phyloP scores from a whole-genome alignment of 2,329 filamentous ascomycete species.

The Dactylonectria macrodidyma region DNA sequence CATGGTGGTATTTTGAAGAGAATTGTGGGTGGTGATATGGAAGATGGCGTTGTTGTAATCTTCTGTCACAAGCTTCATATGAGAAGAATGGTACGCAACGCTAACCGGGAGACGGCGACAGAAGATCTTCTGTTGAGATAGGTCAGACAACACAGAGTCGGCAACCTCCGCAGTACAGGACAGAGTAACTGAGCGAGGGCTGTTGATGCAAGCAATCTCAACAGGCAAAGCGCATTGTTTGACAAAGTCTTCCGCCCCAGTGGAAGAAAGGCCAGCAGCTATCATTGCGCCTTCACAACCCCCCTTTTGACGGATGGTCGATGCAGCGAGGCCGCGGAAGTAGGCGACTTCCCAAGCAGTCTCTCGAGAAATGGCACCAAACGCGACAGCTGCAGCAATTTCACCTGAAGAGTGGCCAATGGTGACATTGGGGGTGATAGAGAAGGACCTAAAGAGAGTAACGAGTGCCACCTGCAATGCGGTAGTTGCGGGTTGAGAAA shows the following conservation, averaged over 20 bases:
- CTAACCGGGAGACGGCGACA: conserved; percentile 55
- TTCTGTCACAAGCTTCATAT: conserved; percentile 58
- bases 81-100: conserved; percentile 61
- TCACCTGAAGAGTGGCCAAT: conserved; percentile 65
- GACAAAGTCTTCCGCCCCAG: conserved; percentile 50
- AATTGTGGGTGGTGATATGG: conserved; percentile 37
- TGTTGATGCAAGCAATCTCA: conserved; percentile 62
- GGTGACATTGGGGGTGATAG: conserved; percentile 52
- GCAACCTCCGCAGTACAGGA: conserved; percentile 57
- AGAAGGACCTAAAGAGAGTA: conserved; percentile 55
- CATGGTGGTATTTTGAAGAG: conserved; percentile 49
- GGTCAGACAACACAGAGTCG: conserved; percentile 49
- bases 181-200: conserved; percentile 59
- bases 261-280: conserved; percentile 53
- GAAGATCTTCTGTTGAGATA: conserved; percentile 52
- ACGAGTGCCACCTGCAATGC: conserved; percentile 60
- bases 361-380: conserved; percentile 53
- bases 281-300: conserved; percentile 59
- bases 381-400: conserved; percentile 61
- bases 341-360: conserved; percentile 60
- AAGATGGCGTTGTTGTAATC: conserved; percentile 53
- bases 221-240: conserved; percentile 37
- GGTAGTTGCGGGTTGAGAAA: conserved; percentile 60
- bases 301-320: conserved; percentile 45
- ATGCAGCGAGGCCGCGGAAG: conserved; percentile 56